These are phyloP conservation scores for Mycoemilia scoparia DNA, from an alignment of 192 early-diverging fungal species.

Conservation along the genomic window DNA sequence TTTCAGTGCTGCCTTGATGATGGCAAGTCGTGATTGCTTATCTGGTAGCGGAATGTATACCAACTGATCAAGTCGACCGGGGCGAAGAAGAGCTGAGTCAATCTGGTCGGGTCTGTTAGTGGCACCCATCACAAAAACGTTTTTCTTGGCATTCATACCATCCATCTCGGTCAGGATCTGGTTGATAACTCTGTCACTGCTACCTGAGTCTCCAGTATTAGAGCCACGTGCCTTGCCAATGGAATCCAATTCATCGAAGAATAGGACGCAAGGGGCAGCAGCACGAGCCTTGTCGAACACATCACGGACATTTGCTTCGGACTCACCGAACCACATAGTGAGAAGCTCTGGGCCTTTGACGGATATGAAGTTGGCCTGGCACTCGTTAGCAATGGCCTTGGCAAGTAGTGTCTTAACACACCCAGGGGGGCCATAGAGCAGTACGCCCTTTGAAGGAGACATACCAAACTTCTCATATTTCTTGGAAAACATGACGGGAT, in stretches of 20 bases:
- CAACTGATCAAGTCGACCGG: constrained; percentile 95
- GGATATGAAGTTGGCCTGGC: constrained; percentile 98
- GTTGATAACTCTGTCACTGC: constrained; percentile 94
- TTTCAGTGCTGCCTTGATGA: constrained; percentile 74
- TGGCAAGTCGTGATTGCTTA: constrained; percentile 61
- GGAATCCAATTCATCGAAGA: constrained; percentile 99
- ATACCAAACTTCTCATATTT: constrained; percentile 99
- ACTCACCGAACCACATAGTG: constrained; percentile 99
- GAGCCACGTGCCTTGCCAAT: constrained; percentile 87
- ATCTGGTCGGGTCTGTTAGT: constrained; percentile 99
- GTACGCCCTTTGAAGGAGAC: constrained; percentile 82
- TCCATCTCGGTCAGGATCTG: constrained; percentile 99
- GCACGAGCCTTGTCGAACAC: constrained; percentile 98
- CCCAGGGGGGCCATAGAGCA: constrained; percentile 98
- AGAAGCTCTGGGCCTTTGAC: constrained; percentile 98
- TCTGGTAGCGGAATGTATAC: constrained; percentile 96
- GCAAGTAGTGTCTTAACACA: constrained; percentile 96
- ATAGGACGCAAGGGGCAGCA: constrained; percentile 97
- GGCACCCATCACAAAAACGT: constrained; percentile 98
- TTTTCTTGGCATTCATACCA: constrained; percentile 99
- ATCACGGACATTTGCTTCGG: constrained; percentile 96
- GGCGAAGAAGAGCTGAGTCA: constrained; percentile 88
- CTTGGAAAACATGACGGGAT: constrained; percentile 96
- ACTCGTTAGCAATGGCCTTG: constrained; percentile 99
- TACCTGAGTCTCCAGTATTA: constrained; percentile 66